Evolutionary conservation across 176 grass and related monocot genomes (phyloP).

Genomic region (Zea mays): DNA sequence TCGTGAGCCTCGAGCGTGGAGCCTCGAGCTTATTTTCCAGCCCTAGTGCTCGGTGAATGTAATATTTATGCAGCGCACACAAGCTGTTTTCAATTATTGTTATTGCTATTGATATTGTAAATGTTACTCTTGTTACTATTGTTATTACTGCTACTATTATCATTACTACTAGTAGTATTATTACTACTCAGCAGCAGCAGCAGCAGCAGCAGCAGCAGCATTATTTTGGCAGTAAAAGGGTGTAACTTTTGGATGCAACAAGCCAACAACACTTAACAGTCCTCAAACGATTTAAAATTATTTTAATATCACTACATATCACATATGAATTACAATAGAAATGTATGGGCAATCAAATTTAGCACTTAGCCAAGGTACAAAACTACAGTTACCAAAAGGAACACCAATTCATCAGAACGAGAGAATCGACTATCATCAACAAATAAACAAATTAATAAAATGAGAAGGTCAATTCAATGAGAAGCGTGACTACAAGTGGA

Average conservation of each 20-base stretch:
- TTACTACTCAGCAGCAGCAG: no score
- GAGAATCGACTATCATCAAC: background rate
- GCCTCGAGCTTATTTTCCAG: no score
- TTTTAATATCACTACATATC: background rate
- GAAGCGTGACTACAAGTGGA: background rate
- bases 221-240: background rate
- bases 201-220: no score
- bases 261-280: background rate
- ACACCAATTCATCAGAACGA: background rate
- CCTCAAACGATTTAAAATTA: background rate
- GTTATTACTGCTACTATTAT: no score
- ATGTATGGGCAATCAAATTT: background rate
- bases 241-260: background rate
- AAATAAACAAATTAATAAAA: background rate
- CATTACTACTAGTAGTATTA: no score
- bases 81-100: background rate
- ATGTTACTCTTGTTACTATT: no score
- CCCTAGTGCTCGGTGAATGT: background rate
- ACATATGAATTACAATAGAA: background rate
- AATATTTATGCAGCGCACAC: background rate
- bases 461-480: background rate
- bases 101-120: background rate
- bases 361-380: background rate
- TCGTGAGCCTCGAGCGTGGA: no score
- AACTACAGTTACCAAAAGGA: background rate